These are phyloP conservation scores for Fomitopsis palustris DNA, from an alignment of 1,284 basidiomycete species.

Conservation along the genomic window DNA sequence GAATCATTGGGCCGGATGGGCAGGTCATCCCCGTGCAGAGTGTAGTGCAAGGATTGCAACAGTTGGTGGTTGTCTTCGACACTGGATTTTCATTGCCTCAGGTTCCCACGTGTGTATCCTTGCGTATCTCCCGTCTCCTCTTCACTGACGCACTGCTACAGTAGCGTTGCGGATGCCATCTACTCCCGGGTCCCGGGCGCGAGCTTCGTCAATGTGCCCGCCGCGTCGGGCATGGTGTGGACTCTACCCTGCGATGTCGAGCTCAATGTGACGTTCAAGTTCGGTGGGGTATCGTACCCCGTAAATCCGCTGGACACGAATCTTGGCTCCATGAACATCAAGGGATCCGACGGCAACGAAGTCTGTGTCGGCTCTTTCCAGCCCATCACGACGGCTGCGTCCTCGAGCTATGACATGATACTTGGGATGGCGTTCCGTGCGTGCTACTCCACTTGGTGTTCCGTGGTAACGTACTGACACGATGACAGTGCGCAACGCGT, in stretches of 20 bases:
- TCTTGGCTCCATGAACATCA: slow-evolving; percentile 23
- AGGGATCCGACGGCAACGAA: slow-evolving; percentile 18
- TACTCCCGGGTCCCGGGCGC: slow-evolving; percentile 52
- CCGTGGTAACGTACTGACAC: slow-evolving; percentile 1
- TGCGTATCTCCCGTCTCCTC: neutral
- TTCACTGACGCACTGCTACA: slow-evolving; percentile 19
- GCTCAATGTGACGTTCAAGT: slow-evolving; percentile 59
- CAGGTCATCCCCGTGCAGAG: slow-evolving; percentile 41
- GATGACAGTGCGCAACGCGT: slow-evolving; percentile 64
- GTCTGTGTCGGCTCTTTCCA: slow-evolving; percentile 49
- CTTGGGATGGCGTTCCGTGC: slow-evolving; percentile 76
- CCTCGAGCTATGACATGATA: slow-evolving; percentile 67
- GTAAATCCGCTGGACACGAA: slow-evolving; percentile 63
- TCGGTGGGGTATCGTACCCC: slow-evolving; percentile 47
- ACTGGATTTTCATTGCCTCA: slow-evolving; percentile 69
- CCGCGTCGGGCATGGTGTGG: slow-evolving; percentile 46
- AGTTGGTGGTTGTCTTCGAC: slow-evolving; percentile 59
- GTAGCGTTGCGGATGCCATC: slow-evolving; percentile 50
- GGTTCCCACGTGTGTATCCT: slow-evolving; percentile 43
- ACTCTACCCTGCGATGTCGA: slow-evolving; percentile 55
- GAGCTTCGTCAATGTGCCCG: slow-evolving; percentile 39
- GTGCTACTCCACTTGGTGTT: slow-evolving; percentile 24
- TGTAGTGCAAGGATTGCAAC: slow-evolving; percentile 39
- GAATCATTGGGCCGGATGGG: slow-evolving; percentile 40
- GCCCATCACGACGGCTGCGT: slow-evolving; percentile 51